Evolutionary conservation across 768 basidiomycete species (phyloP).

Genomic region (Pilatotrama ljubarskyi): DNA sequence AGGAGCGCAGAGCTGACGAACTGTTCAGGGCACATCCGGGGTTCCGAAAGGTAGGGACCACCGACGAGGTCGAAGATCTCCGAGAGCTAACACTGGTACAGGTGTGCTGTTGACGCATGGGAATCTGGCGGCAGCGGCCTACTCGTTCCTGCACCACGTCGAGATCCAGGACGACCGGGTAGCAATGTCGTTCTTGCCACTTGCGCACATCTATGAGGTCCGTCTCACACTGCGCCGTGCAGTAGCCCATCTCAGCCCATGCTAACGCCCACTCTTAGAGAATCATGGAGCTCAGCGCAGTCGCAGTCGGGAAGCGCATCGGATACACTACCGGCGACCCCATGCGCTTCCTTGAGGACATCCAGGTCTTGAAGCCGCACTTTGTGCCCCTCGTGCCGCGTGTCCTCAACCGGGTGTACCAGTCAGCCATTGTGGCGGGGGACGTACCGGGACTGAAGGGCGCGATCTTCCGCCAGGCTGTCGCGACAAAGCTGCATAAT

Average conservation of each 20-base stretch:
- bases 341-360: conserved; percentile 84
- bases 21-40: conserved; percentile 70
- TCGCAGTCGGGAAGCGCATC: conserved; percentile 66
- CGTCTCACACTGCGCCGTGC: neutral
- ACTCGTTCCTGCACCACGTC: conserved; percentile 58
- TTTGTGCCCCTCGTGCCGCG: conserved; percentile 88
- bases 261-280: conserved; percentile 40
- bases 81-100: conserved; percentile 19
- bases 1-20: too few species aligned
- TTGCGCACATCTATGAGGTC: conserved; percentile 19
- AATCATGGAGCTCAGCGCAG: conserved; percentile 51
- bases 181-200: conserved; percentile 16
- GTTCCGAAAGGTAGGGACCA: conserved; percentile 68
- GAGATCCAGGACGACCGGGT: conserved; percentile 37
- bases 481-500: conserved; percentile 72
- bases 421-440: conserved; percentile 70
- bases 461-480: conserved; percentile 77
- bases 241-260: neutral
- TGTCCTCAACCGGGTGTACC: conserved; percentile 83
- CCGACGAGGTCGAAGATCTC: neutral
- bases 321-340: conserved; percentile 90
- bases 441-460: conserved; percentile 78
- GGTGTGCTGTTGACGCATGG: conserved; percentile 77
- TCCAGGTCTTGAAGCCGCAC: conserved; percentile 79
- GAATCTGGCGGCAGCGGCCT: conserved; percentile 56